Evolutionary conservation across 129 eudicot genomes (phyloP).

Genomic region (Pseudognaphalium luteoalbum): DNA sequence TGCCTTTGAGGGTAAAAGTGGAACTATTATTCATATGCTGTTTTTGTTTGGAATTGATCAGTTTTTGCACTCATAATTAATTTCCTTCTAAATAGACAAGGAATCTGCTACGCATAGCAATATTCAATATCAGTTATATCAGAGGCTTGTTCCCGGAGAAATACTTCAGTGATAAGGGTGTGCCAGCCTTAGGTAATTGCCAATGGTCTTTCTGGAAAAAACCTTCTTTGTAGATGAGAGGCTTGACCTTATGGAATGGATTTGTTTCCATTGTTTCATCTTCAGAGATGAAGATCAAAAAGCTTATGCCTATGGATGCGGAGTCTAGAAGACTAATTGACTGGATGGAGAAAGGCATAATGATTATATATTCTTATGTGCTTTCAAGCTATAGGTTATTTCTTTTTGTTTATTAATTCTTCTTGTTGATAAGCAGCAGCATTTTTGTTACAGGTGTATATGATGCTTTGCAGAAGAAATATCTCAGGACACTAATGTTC

Average conservation of each 20-base stretch:
- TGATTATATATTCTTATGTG: constrained; percentile 9
- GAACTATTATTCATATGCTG: too few relatives aligned
- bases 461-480: constrained; percentile 94
- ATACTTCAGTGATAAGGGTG: constrained; percentile 83
- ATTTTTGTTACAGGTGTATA: constrained; percentile 65
- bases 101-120: constrained; percentile 94
- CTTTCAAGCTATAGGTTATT: not conserved
- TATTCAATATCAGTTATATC: constrained; percentile 91
- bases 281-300: constrained; percentile 97
- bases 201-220: not conserved
- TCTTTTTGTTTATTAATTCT: constrained; percentile 13
- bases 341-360: constrained; percentile 98
- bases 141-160: constrained; percentile 98
- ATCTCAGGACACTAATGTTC: constrained; percentile 84
- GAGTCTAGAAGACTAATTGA: constrained; percentile 95
- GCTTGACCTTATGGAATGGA: constrained; percentile 17
- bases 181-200: constrained; percentile 83
- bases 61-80: constrained; percentile 17
- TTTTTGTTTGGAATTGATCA: constrained; percentile 18
- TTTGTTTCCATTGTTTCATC: constrained; percentile 16
- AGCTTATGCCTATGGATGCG: constrained; percentile 96
- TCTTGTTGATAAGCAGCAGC: not conserved
- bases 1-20: too few relatives aligned
- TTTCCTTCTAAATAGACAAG: constrained; percentile 63
- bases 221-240: constrained; percentile 18